These are phyloP conservation scores for Pseudogymnoascus pannorum DNA, from an alignment of 2,329 filamentous ascomycete genomes.

Conservation along the genomic window DNA sequence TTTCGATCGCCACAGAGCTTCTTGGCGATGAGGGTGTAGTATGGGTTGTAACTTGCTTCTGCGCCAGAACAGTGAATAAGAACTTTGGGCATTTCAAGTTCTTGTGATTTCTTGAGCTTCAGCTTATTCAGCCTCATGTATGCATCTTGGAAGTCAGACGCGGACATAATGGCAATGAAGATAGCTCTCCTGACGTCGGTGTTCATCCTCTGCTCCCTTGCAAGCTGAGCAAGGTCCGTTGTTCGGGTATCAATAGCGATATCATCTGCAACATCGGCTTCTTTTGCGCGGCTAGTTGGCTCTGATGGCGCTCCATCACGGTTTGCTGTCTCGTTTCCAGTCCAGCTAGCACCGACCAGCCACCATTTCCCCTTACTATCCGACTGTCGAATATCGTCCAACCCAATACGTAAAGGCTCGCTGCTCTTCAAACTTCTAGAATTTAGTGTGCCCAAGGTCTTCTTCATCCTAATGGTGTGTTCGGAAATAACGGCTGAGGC, in stretches of 20 bases:
- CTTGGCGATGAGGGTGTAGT: slow-evolving; percentile 80
- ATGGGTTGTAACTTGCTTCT: slow-evolving; percentile 82
- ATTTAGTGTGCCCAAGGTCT: slow-evolving; percentile 73
- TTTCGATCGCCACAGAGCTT: slow-evolving; percentile 69
- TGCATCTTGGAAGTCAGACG: slow-evolving; percentile 76
- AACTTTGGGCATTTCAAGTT: slow-evolving; percentile 79
- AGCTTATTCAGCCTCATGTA: slow-evolving; percentile 73
- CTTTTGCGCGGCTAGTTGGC: slow-evolving; percentile 25
- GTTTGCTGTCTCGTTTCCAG: slow-evolving; percentile 32
- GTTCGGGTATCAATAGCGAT: slow-evolving; percentile 15
- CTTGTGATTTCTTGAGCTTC: slow-evolving; percentile 75
- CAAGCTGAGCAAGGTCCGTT: slow-evolving; percentile 29
- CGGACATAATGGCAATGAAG: slow-evolving; percentile 84
- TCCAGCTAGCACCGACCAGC: slow-evolving; percentile 94
- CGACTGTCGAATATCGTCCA: slow-evolving; percentile 74
- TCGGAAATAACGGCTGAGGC: slow-evolving; percentile 70
- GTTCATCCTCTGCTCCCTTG: slow-evolving; percentile 31
- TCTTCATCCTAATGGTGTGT: slow-evolving; percentile 83
- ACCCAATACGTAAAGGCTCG: slow-evolving; percentile 73
- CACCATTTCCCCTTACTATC: slow-evolving; percentile 96
- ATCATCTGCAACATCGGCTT: slow-evolving; percentile 3
- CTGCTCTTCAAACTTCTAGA: slow-evolving; percentile 59
- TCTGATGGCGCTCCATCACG: slow-evolving; percentile 26
- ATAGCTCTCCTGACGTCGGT: slow-evolving; percentile 53
- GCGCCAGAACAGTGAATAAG: slow-evolving; percentile 79